Evolutionary conservation across 1,139 yeast genomes (phyloP), one percentile per base, ranked within the genome.

Genomic region (Pichia sp.): DNA sequence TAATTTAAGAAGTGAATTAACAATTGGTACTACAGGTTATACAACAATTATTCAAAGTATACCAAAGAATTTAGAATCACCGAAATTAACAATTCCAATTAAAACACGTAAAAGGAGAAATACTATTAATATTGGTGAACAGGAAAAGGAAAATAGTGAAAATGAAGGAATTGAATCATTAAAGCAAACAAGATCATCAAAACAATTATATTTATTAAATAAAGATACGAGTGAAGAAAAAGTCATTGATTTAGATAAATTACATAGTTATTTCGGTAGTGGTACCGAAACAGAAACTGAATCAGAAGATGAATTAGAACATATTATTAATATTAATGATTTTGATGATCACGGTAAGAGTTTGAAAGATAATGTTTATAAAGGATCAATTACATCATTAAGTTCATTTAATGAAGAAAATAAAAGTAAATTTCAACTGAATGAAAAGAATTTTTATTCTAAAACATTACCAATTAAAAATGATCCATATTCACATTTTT

Each of bases 231-330:
- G 49, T 11, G 49, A 54, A 27, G 58, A 55, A 10, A 61, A 56
- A 42, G 44, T 56, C 2, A 56, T 63, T 25, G 63, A 63, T 47
- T 42, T 63, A 41, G 52, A 53, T 25, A 63, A 63, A 41, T 52
- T 63, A 32, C 60, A 59, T 32, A 59, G 64, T 39, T 63, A 59
- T 44, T 60, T 63, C 50, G 59, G 56, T 7, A 52, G 56, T 10
- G 51, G 57, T 30, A 55, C 61, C 3, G 58, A 49, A 2, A 45
- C 54, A 7, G 53, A 46, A 7, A 28, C 41, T 4, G 51, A 48
- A 9, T 27, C 50, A 25, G 49, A 42, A 3, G 25, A 30, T 3
- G 52, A 54, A 10, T 40, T 42, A 0, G 39, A 45, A 29, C 41
- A 37, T 4, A 36, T 39, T 45, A 8, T 42, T 11, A 48, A 41